phyloP scores from a whole-genome alignment of 2,329 filamentous ascomycete species.

The Ophiostoma australiae region DNA sequence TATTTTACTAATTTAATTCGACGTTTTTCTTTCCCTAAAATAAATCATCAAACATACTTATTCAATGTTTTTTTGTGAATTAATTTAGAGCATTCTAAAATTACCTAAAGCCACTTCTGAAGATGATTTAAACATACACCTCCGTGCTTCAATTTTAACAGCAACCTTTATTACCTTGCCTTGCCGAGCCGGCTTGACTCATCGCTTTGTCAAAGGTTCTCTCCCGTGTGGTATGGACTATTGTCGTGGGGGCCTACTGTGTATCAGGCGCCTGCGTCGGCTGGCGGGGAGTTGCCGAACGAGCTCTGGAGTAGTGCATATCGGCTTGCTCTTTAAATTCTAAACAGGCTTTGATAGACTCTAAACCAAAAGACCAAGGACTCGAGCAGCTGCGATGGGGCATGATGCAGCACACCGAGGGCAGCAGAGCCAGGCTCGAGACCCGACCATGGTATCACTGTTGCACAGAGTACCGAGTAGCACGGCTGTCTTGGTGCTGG shows the following conservation, averaged over 20 bases:
- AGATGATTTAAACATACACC: too few relatives aligned
- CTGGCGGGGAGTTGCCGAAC: neutral
- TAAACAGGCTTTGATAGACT: too few relatives aligned
- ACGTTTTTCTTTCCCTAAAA: too few relatives aligned
- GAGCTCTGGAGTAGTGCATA: neutral
- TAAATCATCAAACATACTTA: too few relatives aligned
- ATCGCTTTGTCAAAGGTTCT: neutral
- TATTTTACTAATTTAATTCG: too few relatives aligned
- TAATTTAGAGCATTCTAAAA: too few relatives aligned
- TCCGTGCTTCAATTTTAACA: too few relatives aligned
- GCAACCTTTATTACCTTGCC: too few relatives aligned
- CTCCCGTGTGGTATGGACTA: neutral
- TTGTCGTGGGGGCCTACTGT: neutral
- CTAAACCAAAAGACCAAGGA: too few relatives aligned
- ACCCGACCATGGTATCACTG: neutral
- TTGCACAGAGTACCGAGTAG: neutral
- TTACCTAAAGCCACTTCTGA: too few relatives aligned
- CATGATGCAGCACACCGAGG: neutral
- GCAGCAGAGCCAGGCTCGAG: neutral
- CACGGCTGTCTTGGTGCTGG: neutral
- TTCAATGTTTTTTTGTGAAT: too few relatives aligned
- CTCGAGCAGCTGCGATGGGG: too few relatives aligned
- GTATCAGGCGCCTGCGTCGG: neutral
- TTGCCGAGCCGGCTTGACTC: neutral
- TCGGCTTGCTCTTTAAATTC: neutral